A percentile compares a stretch with the other conserved stretches of the same genome.
Conservation (phyloP, 2,329 filamentous ascomycete species). For the Didymella exigua region DNA sequence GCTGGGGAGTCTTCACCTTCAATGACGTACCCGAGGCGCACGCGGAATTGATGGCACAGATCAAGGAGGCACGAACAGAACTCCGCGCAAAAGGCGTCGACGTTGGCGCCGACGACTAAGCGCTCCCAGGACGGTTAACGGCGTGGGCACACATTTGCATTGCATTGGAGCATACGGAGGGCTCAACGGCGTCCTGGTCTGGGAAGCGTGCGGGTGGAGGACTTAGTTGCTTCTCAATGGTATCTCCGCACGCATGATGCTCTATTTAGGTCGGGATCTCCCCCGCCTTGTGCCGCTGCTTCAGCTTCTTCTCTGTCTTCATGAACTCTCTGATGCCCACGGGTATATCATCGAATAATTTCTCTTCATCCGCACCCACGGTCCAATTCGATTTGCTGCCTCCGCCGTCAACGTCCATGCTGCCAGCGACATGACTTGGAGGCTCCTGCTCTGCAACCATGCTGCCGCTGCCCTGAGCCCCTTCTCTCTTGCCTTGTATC, state of each 20-base stretch:
- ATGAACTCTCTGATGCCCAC: slow-evolving; percentile 97
- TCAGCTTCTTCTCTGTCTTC: slow-evolving; percentile 91
- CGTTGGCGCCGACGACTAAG: slow-evolving; percentile 62
- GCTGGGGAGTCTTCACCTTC: slow-evolving; percentile 92
- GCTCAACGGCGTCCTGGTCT: slow-evolving; percentile 8
- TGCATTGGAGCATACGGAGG: slow-evolving; percentile 11
- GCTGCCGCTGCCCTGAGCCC: slow-evolving; percentile 40
- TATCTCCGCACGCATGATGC: slow-evolving; percentile 19
- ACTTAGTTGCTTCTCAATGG: slow-evolving; percentile 15
- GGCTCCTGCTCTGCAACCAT: slow-evolving; percentile 48
- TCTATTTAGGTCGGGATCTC: slow-evolving; percentile 45
- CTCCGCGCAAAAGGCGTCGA: slow-evolving; percentile 76
- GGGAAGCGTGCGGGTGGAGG: slow-evolving; percentile 4
- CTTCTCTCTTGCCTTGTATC: slow-evolving; percentile 46
- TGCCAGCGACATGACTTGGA: slow-evolving; percentile 58
- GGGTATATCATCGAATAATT: slow-evolving; percentile 79
- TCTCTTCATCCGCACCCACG: slow-evolving; percentile 56
- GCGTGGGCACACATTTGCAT: slow-evolving; percentile 9
- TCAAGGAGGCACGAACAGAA: slow-evolving; percentile 75
- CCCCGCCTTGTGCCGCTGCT: slow-evolving; percentile 70
- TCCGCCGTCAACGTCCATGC: slow-evolving; percentile 81
- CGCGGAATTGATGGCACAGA: slow-evolving; percentile 85
- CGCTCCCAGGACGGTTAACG: not conserved
- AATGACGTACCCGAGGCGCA: slow-evolving; percentile 93
- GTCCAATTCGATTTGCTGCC: slow-evolving; percentile 73